phyloP scores from a whole-genome alignment of 306 rosid species.

The Cucumis melo region DNA sequence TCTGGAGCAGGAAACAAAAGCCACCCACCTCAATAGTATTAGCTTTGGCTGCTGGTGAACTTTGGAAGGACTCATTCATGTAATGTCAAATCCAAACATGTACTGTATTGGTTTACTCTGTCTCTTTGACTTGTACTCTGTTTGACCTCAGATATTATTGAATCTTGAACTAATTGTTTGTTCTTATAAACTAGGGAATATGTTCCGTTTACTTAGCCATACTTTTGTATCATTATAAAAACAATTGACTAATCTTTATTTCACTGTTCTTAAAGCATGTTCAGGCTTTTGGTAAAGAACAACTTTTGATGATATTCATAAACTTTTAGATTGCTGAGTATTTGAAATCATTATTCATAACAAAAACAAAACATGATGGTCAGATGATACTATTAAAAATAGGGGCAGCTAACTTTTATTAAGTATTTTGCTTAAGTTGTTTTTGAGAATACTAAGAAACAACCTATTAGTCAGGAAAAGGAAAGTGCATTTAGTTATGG shows the following conservation, averaged over 20 bases:
- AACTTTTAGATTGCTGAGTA: background rate
- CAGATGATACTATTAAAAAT: background rate
- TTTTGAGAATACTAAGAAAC: background rate
- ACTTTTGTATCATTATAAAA: background rate
- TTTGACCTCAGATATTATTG: background rate
- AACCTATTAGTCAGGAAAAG: background rate
- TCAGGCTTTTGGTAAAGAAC: background rate
- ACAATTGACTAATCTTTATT: background rate
- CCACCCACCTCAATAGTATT: background rate
- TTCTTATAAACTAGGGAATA: background rate
- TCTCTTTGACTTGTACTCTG: background rate
- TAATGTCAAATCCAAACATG: slow-evolving; percentile 1
- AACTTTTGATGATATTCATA: background rate
- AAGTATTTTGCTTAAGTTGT: background rate
- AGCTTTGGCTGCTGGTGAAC: background rate
- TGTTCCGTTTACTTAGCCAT: background rate
- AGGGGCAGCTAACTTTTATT: background rate
- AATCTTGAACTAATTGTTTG: background rate
- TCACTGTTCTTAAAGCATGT: background rate
- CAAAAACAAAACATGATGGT: background rate
- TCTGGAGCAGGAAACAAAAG: background rate
- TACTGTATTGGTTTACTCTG: background rate
- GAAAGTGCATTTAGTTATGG: background rate
- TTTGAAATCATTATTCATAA: background rate
- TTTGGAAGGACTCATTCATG: background rate